phyloP scores from a whole-genome alignment of 139 green algal species.

The Gonium pectorale region DNA sequence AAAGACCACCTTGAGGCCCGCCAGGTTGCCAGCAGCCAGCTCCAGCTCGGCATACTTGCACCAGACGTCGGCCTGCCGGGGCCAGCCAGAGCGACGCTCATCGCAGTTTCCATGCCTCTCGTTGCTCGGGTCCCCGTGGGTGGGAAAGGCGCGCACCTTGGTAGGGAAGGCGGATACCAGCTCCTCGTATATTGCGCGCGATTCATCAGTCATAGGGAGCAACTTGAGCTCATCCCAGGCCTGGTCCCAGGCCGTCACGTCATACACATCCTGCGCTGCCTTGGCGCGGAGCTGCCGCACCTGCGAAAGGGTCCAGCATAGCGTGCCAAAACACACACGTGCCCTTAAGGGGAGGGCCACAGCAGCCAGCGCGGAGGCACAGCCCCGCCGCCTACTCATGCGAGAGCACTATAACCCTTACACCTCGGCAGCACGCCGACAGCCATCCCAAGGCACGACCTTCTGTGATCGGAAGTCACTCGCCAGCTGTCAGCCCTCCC shows the following conservation, averaged over 20 bases:
- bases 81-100: no score
- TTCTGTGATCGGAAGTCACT: no score
- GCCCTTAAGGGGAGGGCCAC: no score
- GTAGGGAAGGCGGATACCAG: constrained; percentile 58
- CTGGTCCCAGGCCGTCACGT: constrained; percentile 34
- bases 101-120: no score
- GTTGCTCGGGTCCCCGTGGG: no score
- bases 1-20: constrained; percentile 77
- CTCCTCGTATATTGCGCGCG: constrained; percentile 71
- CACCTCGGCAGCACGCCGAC: no score
- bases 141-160: constrained; percentile 37
- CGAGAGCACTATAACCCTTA: no score
- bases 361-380: no score
- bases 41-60: constrained; percentile 51
- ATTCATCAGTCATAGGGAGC: constrained; percentile 43
- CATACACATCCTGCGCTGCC: constrained; percentile 10
- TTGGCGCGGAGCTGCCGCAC: constrained; percentile 21
- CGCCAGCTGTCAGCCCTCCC: no score
- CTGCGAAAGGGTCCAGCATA: not conserved
- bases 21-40: constrained; percentile 34
- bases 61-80: constrained; percentile 43
- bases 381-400: no score
- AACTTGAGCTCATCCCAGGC: constrained; percentile 52
- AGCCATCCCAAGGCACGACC: no score
- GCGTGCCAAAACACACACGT: no score